Base-by-base conservation (phyloP, 192 early-diverging fungal genomes). In the Dissophora ornata region DNA sequence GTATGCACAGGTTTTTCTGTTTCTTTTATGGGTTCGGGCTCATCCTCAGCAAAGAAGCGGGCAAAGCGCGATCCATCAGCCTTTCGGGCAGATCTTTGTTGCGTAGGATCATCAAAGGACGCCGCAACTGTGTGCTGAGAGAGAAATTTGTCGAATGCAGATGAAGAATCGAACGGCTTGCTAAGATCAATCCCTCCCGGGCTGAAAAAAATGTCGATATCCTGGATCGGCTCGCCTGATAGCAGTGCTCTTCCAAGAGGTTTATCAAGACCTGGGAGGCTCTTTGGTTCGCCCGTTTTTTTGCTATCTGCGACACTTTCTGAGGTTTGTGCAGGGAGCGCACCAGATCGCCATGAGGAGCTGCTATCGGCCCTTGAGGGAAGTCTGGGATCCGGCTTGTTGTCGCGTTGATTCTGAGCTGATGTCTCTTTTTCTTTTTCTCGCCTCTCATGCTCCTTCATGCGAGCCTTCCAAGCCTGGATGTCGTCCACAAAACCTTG, bases 61-160 rank as follows among this genome's bases (percentile, higher is more conserved):
- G 86, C 86, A 68, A 88, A 88, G 15, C 86, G 83, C 4, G 86
- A 88, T 0, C 81, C 83, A n/a, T 82, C 80, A 21, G 84, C 78
- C 34, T 81, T 78, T 15, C 74, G 51, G 5, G 47, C 42, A 33
- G 67, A 48, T 11, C 55, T 68, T 24, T 25, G 42, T 26, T 46
- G 32, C 18, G 32, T 16, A 8, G 28, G 28, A 7, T 67, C 69
- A 3, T 50, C 62, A 13, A n/a, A 26, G 10, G 71, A 13, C 19
- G 73, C 70, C 2, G 82, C 79, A 28, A 71, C 54, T 44, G 66
- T 60, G 54, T 83, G 82, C 42, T 83, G 80, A 16, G 75, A 73
- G 12, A 83, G 60, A 48, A 83, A 83, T 56, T 83, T 83, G 46
- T 83, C 75, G 44, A 83, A 83, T 10, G 82, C 82, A 0, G 61